Evolutionary conservation across 2,329 filamentous ascomycete genomes (phyloP).

Genomic region (Cladobotryum protrusum): DNA sequence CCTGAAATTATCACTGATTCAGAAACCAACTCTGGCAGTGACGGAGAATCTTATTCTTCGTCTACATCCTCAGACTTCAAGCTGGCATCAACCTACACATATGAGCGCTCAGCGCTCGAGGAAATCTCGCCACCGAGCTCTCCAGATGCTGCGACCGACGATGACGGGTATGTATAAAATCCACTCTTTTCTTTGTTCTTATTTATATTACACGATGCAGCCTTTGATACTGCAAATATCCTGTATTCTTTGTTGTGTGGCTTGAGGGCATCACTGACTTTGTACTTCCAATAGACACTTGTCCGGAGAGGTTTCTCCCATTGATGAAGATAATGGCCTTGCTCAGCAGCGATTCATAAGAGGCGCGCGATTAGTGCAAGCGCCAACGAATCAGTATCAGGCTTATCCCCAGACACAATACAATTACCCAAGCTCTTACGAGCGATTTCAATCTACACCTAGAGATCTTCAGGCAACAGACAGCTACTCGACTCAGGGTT

Average conservation of each 20-base stretch:
- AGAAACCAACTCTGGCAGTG: slow-evolving; percentile 10
- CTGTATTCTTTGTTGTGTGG: neutral
- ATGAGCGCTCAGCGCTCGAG: slow-evolving; percentile 35
- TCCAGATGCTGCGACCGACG: slow-evolving; percentile 36
- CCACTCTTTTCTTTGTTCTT: neutral
- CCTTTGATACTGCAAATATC: neutral
- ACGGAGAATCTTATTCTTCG: slow-evolving; percentile 27
- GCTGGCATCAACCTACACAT: slow-evolving; percentile 21
- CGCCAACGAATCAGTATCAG: slow-evolving; percentile 11
- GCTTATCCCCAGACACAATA: too few species aligned
- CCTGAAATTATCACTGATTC: slow-evolving; percentile 9
- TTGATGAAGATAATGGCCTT: slow-evolving; percentile 39
- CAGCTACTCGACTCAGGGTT: neutral
- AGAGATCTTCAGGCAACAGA: neutral
- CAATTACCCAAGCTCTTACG: neutral
- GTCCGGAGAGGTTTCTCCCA: slow-evolving; percentile 43
- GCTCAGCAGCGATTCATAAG: slow-evolving; percentile 24
- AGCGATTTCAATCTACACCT: too few species aligned
- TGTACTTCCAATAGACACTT: neutral
- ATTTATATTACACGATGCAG: neutral
- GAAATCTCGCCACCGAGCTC: slow-evolving; percentile 53
- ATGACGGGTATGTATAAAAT: slow-evolving; percentile 37
- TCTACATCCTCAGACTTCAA: slow-evolving; percentile 32
- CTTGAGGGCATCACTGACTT: neutral
- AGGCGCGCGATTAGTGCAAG: slow-evolving; percentile 14